Evolutionary conservation across 306 rosid species (phyloP).

Genomic region (Malus sieversii): DNA sequence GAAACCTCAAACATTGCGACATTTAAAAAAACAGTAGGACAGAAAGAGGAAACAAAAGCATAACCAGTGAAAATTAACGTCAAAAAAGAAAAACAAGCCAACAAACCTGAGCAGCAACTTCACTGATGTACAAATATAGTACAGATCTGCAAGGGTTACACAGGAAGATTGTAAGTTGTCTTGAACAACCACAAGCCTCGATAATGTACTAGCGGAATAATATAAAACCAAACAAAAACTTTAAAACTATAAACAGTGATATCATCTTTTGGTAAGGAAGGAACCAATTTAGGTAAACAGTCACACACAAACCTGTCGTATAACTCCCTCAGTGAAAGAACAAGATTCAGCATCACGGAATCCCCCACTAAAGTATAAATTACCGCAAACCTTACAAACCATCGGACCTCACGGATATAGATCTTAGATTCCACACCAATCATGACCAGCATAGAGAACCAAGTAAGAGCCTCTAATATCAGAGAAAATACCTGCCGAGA

Average conservation of each 20-base stretch:
- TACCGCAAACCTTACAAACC: conserved; percentile 82
- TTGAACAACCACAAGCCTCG: neutral
- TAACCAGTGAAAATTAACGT: neutral
- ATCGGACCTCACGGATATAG: conserved; percentile 68
- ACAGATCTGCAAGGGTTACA: conserved; percentile 49
- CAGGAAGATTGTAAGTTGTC: conserved; percentile 9
- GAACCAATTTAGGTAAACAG: neutral
- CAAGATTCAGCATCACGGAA: conserved; percentile 68
- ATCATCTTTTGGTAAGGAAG: neutral
- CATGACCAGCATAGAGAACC: conserved; percentile 84
- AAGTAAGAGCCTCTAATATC: conserved; percentile 56
- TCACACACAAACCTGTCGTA: conserved; percentile 52
- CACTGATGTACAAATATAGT: conserved; percentile 67
- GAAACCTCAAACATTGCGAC: neutral
- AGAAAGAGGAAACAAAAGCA: neutral
- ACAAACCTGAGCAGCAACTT: conserved; percentile 70
- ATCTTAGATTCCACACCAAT: conserved; percentile 62
- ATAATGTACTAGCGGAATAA: neutral
- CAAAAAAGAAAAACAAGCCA: conserved; percentile 4
- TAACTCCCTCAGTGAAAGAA: conserved; percentile 57
- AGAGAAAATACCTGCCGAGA: conserved; percentile 53
- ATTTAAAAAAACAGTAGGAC: neutral
- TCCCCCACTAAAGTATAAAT: conserved; percentile 67
- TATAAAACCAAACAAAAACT: neutral
- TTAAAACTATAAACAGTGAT: neutral